These are phyloP conservation scores for Nelumbo lutea DNA, from an alignment of 164 flowering plant genomes.

Conservation along the genomic window DNA sequence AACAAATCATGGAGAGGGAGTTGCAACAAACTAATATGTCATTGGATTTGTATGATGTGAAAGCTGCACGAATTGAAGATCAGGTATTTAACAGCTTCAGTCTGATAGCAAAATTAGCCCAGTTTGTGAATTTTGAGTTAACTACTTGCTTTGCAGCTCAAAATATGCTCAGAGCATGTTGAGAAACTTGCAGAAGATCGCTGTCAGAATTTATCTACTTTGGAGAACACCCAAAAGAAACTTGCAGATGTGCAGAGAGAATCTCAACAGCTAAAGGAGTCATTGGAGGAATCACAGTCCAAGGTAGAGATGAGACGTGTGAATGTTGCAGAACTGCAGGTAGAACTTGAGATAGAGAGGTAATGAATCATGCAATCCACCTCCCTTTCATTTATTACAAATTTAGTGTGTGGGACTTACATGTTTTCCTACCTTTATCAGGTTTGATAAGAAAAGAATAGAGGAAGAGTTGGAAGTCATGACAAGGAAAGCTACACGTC, in stretches of 20 bases:
- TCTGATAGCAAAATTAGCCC: not conserved
- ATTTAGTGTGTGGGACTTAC: not conserved
- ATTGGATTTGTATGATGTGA: constrained; percentile 40
- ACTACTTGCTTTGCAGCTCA: constrained; percentile 48
- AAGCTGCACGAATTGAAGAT: constrained; percentile 65
- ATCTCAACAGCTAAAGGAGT: constrained; percentile 48
- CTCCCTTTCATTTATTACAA: not conserved
- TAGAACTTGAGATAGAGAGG: constrained; percentile 81
- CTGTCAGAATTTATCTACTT: constrained; percentile 33
- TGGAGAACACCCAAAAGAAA: constrained; percentile 54
- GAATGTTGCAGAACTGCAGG: constrained; percentile 45
- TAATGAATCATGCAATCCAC: constrained; percentile 12
- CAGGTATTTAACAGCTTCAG: constrained; percentile 45
- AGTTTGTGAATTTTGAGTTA: not conserved
- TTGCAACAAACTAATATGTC: constrained; percentile 53
- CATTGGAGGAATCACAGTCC: constrained; percentile 49
- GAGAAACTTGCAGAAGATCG: constrained; percentile 67
- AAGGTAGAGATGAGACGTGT: constrained; percentile 48
- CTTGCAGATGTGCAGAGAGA: constrained; percentile 49
- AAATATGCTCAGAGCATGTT: constrained; percentile 55
- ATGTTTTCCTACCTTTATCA: constrained; percentile 13
- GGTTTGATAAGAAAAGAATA: constrained; percentile 70
- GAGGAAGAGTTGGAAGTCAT: constrained; percentile 72
- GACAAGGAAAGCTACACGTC: constrained; percentile 50
- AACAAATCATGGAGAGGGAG: constrained; percentile 45